phyloP scores from a whole-genome alignment of 257 asterid genomes.

The Rehmannia glutinosa region DNA sequence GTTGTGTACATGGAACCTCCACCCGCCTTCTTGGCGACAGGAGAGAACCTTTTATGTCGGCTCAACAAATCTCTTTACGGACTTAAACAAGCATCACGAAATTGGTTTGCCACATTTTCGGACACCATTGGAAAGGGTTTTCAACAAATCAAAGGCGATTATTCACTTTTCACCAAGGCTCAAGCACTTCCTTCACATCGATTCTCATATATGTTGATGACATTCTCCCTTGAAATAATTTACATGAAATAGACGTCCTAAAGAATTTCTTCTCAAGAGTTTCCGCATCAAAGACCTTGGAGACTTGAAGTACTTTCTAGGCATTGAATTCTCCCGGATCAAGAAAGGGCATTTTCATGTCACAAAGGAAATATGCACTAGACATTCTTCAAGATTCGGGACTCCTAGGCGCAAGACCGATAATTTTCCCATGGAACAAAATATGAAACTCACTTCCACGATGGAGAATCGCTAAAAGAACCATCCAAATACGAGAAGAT shows the following conservation, averaged over 20 bases:
- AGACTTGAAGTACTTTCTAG: background rate
- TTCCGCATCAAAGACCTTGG: background rate
- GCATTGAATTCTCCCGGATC: background rate
- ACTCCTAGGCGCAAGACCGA: background rate
- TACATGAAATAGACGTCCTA: background rate
- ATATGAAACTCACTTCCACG: background rate
- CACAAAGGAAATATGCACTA: background rate
- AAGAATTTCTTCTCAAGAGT: background rate
- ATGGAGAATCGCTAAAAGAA: background rate
- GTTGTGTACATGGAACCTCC: background rate
- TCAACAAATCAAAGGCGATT: slow-evolving; percentile 10
- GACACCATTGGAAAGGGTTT: background rate
- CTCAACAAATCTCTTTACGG: background rate
- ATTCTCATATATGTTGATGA: background rate
- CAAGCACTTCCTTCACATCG: background rate
- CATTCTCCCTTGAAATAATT: background rate
- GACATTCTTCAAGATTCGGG: background rate
- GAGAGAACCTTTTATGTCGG: background rate
- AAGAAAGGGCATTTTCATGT: background rate
- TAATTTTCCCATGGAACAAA: background rate
- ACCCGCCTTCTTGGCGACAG: background rate
- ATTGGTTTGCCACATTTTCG: background rate
- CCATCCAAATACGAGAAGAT: background rate
- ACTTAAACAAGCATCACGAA: background rate
- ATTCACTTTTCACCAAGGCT: slow-evolving; percentile 11